Base-by-base conservation (phyloP, 2,329 filamentous ascomycete species). In the Verticillium nubilum region DNA sequence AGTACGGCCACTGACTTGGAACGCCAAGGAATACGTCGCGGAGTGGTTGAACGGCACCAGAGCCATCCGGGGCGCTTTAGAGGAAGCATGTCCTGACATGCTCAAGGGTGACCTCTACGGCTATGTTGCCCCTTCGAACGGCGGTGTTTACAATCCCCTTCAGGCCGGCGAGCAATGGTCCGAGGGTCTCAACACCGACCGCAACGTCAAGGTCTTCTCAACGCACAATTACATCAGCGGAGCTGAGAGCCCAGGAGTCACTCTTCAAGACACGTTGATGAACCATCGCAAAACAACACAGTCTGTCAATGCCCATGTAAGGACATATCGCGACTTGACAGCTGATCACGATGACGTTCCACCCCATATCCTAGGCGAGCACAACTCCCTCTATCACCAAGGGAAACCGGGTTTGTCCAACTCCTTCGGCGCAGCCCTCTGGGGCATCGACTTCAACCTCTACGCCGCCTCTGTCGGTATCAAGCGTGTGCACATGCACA, bases 161-260 rank as follows among this genome's bases (percentile, higher is more conserved):
- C 80, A 83, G 56, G 76, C 80, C 0, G 68, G 80, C 2, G 69
- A 67, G 28, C 74, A 80, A 0, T 88, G 82, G 80, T 65, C 75
- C n/a, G 75, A 74, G n/a, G 84, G 83, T 0, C 63, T 88, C 2
- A 71, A 85, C 62, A 63, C 63, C 0, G 78, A 84, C 63, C 63
- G 72, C 5, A 72, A 80, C 54, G 78, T 88, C 62, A 78, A 74
- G 26, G 65, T 81, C 19, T 84, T 84, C 60, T 84, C 82, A 2
- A 80, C 80, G 4, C 84, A 87, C 69, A 87, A 87, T 72, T 88
- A 88, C 69, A 87, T 88, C 64, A 80, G 78, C 58, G 84, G 83
- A 57, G 83, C 85, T 37, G 77, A 76, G 2, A 74, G 77, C n/a
- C 83, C 80, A 0, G 85, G 85, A 15, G 82, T 88, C 2, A 88